Evolutionary conservation across 1,284 basidiomycete species (phyloP).

Genomic region (Trichosporon coremiiforme): DNA sequence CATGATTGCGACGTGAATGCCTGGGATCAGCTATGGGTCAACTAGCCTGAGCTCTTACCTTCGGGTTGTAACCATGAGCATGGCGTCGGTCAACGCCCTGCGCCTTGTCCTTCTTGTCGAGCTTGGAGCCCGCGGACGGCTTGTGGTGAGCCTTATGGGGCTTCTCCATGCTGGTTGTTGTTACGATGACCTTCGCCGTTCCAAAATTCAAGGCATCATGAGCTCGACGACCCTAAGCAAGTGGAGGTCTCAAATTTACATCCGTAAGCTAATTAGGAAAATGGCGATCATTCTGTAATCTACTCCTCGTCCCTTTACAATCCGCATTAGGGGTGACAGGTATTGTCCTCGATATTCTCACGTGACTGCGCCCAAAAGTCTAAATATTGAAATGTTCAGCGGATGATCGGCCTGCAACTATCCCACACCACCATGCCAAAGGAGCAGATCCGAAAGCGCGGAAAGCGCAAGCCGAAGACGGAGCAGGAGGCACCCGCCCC

Average conservation of each 20-base stretch:
- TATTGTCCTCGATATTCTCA: neutral
- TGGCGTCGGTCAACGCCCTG: constrained; percentile 65
- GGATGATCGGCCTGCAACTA: neutral
- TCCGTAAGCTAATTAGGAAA: neutral
- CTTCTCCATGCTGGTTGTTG: constrained; percentile 34
- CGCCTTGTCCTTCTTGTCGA: constrained; percentile 69
- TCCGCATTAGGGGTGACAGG: neutral
- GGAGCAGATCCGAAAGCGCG: constrained; percentile 55
- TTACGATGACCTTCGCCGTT: neutral
- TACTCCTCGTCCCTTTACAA: neutral
- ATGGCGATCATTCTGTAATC: neutral
- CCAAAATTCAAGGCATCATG: constrained; percentile 23
- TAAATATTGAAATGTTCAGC: constrained; percentile 18
- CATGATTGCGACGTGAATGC: constrained; percentile 92
- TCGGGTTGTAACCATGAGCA: constrained; percentile 79
- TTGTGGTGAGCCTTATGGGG: constrained; percentile 76
- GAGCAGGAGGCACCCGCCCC: constrained; percentile 32
- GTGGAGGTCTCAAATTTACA: constrained; percentile 14
- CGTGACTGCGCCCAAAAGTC: constrained; percentile 9
- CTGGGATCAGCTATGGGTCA: constrained; percentile 39
- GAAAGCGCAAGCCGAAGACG: constrained; percentile 53
- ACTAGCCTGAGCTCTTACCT: constrained; percentile 62
- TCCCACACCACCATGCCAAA: constrained; percentile 47
- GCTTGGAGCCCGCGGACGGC: constrained; percentile 69
- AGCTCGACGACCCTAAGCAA: neutral